Percentiles rank a stretch among this genome's conserved stretches.
phyloP scores from a whole-genome alignment of 805 yeast genomes.

The Saccharomycopsis synnaedendra region DNA sequence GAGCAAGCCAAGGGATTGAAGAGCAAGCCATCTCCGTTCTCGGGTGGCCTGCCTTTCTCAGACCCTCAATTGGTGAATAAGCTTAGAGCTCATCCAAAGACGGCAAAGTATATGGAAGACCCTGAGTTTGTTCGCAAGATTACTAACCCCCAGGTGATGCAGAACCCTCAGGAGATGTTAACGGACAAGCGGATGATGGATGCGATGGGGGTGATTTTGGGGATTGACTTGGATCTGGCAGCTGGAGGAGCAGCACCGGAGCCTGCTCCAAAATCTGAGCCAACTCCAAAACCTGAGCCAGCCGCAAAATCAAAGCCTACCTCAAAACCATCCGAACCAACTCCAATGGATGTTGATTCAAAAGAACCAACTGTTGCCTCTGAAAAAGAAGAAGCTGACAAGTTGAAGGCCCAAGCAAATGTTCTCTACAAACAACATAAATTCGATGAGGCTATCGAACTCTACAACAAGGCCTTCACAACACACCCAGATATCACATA shows the following conservation, averaged over 20 bases:
- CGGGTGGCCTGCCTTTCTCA: not conserved
- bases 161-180: slow-evolving; percentile 51
- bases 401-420: slow-evolving; percentile 78
- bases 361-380: slow-evolving; percentile 23
- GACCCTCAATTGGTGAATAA: not conserved
- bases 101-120: slow-evolving; percentile 74
- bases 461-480: slow-evolving; percentile 82
- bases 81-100: slow-evolving; percentile 74
- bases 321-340: slow-evolving; percentile 17
- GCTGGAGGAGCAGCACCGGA: slow-evolving; percentile 20
- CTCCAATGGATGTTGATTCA: slow-evolving; percentile 19
- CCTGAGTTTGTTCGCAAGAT: slow-evolving; percentile 71
- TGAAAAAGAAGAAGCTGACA: slow-evolving; percentile 40
- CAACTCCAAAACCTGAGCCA: slow-evolving; percentile 17
- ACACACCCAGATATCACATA: slow-evolving; percentile 76
- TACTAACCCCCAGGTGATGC: slow-evolving; percentile 43
- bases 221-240: slow-evolving; percentile 45
- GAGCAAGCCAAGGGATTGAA: slow-evolving; percentile 45
- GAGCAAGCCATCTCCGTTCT: not conserved
- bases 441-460: slow-evolving; percentile 86
- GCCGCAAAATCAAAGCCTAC: slow-evolving; percentile 20
- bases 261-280: slow-evolving; percentile 18
- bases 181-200: slow-evolving; percentile 83
- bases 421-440: slow-evolving; percentile 72
- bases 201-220: slow-evolving; percentile 75